A percentile compares a stretch with the other conserved stretches of the same genome.
Evolutionary conservation across 2,329 filamentous ascomycete species (phyloP).

Genomic region (Talaromyces sp.): DNA sequence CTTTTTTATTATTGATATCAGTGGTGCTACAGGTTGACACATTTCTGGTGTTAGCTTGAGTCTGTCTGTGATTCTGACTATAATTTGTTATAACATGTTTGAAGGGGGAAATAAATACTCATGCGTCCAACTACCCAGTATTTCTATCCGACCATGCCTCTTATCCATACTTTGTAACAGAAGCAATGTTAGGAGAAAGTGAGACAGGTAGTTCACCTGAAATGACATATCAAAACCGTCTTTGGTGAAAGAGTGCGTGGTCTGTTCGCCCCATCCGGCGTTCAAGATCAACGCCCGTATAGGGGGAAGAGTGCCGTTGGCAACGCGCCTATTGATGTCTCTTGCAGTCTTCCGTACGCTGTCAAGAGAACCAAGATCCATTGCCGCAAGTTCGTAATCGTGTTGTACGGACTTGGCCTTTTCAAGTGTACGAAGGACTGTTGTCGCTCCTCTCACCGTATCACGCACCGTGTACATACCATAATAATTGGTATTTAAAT

Average conservation of each 20-base stretch:
- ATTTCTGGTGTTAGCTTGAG: background rate
- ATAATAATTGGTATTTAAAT: constrained; percentile 14
- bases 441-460: background rate
- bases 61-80: background rate
- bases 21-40: background rate
- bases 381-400: background rate
- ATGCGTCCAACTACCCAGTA: constrained; percentile 15
- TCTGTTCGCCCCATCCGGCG: constrained; percentile 21
- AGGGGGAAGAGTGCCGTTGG: constrained; percentile 29
- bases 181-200: constrained; percentile 18
- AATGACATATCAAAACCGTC: constrained; percentile 17
- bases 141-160: constrained; percentile 14
- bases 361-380: constrained; percentile 13
- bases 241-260: constrained; percentile 11
- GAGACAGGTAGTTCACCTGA: constrained; percentile 16
- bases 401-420: background rate
- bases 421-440: background rate
- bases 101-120: constrained; percentile 6
- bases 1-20: background rate
- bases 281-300: constrained; percentile 37
- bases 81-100: background rate
- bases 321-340: constrained; percentile 14
- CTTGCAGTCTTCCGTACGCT: constrained; percentile 13
- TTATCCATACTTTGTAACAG: constrained; percentile 19
- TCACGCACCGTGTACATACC: constrained; percentile 17